These are phyloP conservation scores for Agaricus blazei DNA, from an alignment of 768 basidiomycete species.

Conservation along the genomic window DNA sequence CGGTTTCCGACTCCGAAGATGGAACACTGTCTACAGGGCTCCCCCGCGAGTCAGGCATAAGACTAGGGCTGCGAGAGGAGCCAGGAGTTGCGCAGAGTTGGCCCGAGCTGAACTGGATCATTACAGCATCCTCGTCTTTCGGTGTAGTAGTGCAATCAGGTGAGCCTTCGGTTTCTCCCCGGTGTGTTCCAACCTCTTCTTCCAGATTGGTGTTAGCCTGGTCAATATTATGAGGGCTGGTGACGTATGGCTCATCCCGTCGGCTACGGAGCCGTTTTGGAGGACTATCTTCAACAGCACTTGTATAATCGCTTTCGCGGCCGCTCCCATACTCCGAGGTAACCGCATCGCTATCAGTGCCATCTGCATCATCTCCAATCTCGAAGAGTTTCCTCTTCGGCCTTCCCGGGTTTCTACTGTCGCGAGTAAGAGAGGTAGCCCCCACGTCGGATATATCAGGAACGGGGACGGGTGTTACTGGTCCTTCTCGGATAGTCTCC, in stretches of 20 bases:
- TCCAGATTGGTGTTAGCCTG: background rate
- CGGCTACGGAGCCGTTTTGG: slow-evolving; percentile 2
- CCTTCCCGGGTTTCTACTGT: background rate
- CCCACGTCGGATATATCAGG: background rate
- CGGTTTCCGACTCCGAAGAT: slow-evolving; percentile 8
- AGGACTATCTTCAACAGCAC: slow-evolving; percentile 4
- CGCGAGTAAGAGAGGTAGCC: background rate
- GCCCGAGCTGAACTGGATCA: too few species aligned
- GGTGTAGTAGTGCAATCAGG: background rate
- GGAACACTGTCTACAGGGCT: slow-evolving; percentile 1
- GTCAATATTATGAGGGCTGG: background rate
- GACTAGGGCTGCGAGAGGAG: background rate
- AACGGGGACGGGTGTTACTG: background rate
- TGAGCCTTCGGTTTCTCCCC: too few species aligned
- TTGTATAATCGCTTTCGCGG: slow-evolving; percentile 3
- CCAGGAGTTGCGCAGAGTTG: background rate
- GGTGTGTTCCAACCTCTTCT: background rate
- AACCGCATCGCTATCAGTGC: background rate
- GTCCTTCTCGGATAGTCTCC: slow-evolving; percentile 10
- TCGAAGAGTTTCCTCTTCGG: slow-evolving; percentile 2
- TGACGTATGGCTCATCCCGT: background rate
- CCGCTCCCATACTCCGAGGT: slow-evolving; percentile 7
- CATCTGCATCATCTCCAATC: background rate
- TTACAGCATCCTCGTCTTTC: background rate
- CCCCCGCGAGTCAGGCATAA: slow-evolving; percentile 8